Evolutionary conservation across 2,329 filamentous ascomycete genomes (phyloP), one percentile per base, ranked within the genome.

Genomic region (Graphium sp.): DNA sequence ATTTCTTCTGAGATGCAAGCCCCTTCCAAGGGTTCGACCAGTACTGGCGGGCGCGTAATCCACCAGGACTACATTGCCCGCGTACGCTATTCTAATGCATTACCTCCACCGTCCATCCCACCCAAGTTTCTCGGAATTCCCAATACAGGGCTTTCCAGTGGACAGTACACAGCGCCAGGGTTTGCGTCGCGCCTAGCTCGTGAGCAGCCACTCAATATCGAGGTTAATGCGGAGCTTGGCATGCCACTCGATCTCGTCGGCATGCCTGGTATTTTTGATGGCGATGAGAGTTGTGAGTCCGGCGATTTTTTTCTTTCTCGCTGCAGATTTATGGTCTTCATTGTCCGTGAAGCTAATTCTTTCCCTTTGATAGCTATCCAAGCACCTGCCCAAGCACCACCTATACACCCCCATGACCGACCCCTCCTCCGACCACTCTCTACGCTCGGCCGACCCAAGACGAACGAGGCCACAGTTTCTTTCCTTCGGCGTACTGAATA

Each of bases 61-160:
- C 83, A 92, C 48, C 89, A 98, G 56, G 89, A 98, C 55, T 95
- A 94, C 56, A 93, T 98, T 48, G 87, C 85, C 37, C 79, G 85
- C 43, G 82, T 94, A 46, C 74, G 89, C 53, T 98, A 91, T 53
- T 84, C 83, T 45, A 98, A 98, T 70, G 77, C 83, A 41, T 74
- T 98, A 11, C 89, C 89, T 38, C 85, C 89, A 37, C 89, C 89
- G 31, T 83, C 87, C 31, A 84, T 85, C 47, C 84, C 87, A 2
- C 89, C 89, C 2, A 98, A 98, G 62, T 75, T 98, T 37, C 78
- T 98, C 42, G 83, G 95, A 39, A 93, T 98, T 35, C 87, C 89
- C 8, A 93, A 92, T 44, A 89, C 82, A 32, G 89, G 89, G 23
- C 68, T 95, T 11, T 67, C 80, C 22, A 80, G 74, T 40, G 78